phyloP scores from a whole-genome alignment of 306 rosid genomes.

The Casuarina glauca region DNA sequence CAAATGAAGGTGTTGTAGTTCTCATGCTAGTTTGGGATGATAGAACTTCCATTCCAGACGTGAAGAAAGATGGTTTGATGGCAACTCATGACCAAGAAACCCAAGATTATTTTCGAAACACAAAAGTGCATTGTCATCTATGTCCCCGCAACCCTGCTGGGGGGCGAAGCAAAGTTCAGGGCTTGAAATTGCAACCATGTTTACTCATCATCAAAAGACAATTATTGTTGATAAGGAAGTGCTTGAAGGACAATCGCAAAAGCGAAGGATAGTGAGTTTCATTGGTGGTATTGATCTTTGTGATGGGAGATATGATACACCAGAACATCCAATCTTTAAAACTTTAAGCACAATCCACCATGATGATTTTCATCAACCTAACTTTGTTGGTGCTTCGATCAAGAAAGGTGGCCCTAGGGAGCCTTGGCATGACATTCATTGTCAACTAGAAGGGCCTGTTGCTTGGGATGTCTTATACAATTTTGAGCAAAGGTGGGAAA shows the following conservation, averaged over 20 bases:
- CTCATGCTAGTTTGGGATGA: constrained; percentile 89
- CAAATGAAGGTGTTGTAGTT: constrained; percentile 70
- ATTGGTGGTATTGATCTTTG: constrained; percentile 86
- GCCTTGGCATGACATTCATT: constrained; percentile 96
- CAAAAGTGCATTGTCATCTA: constrained; percentile 58
- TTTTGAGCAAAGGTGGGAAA: constrained; percentile 81
- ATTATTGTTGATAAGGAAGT: constrained; percentile 52
- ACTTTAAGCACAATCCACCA: constrained; percentile 50
- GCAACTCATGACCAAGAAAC: constrained; percentile 77
- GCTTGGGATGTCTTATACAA: constrained; percentile 86
- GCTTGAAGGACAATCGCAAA: constrained; percentile 8
- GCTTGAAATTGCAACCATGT: constrained; percentile 55
- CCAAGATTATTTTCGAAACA: constrained; percentile 50
- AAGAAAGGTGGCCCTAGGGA: constrained; percentile 89
- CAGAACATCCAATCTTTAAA: constrained; percentile 61
- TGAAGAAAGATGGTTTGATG: constrained; percentile 79
- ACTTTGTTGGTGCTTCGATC: constrained; percentile 64
- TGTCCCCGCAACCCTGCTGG: constrained; percentile 73
- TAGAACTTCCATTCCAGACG: constrained; percentile 52
- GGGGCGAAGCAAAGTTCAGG: constrained; percentile 69
- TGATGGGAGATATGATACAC: constrained; percentile 82
- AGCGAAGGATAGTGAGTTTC: constrained; percentile 58
- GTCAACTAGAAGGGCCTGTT: constrained; percentile 69
- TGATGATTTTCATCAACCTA: constrained; percentile 81
- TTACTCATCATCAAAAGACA: constrained; percentile 87